These are phyloP conservation scores for Geotrichum aggregatum DNA, from an alignment of 1,139 yeast species.

Conservation along the genomic window DNA sequence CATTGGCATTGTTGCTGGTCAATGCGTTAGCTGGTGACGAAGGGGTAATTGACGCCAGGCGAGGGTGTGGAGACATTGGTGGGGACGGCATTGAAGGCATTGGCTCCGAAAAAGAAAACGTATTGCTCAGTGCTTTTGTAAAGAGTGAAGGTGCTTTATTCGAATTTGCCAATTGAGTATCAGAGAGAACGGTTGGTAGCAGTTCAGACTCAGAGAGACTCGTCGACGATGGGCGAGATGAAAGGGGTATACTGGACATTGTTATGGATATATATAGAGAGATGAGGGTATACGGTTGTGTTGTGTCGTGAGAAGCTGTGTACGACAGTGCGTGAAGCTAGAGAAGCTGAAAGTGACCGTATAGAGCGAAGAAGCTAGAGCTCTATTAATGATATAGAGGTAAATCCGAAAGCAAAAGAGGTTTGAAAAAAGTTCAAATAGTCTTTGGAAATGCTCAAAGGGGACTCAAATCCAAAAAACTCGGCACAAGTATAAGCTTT, in stretches of 20 bases:
- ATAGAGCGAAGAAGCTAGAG: too few relatives aligned
- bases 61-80: conserved; percentile 15
- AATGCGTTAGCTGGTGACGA: not conserved
- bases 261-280: not conserved
- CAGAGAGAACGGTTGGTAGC: not conserved
- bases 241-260: not conserved
- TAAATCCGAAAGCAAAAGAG: too few relatives aligned
- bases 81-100: conserved; percentile 10
- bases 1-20: too few relatives aligned
- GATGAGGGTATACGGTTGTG: not conserved
- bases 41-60: conserved; percentile 1
- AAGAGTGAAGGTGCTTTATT: not conserved
- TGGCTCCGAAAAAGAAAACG: not conserved
- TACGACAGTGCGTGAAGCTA: not conserved
- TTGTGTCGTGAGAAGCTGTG: not conserved
- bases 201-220: not conserved
- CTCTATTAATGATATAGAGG: too few relatives aligned
- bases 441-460: not conserved
- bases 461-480: not conserved
- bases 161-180: not conserved
- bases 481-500: too few relatives aligned
- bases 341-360: too few relatives aligned
- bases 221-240: not conserved
- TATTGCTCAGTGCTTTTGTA: not conserved
- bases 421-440: not conserved